A percentile compares a stretch with the other conserved stretches of the same genome.
Evolutionary conservation across 345 rosid species (phyloP).

Genomic region (Anastatica hierochuntica): DNA sequence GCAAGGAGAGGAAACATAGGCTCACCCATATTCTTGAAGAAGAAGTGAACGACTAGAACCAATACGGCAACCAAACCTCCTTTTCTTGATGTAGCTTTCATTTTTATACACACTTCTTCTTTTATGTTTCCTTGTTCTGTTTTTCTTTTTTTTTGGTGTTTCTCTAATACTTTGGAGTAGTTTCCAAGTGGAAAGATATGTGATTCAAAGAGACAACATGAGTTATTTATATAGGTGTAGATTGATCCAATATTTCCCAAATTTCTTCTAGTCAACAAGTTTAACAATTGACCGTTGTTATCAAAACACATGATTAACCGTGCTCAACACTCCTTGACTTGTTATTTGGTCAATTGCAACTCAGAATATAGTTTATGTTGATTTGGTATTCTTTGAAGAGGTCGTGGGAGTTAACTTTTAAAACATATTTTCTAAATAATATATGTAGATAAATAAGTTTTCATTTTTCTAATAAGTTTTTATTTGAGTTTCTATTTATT

Average conservation of each 20-base stretch:
- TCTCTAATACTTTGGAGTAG: neutral
- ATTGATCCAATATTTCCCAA: neutral
- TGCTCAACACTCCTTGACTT: conserved; percentile 14
- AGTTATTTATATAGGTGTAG: conserved; percentile 12
- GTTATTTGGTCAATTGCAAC: neutral
- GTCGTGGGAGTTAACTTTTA: too few species aligned
- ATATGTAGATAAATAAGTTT: too few species aligned
- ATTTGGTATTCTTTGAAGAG: conserved; percentile 8
- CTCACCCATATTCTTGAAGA: conserved; percentile 14
- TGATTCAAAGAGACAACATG: neutral
- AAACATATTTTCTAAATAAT: too few species aligned
- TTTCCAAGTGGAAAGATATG: neutral
- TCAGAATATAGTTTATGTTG: conserved; percentile 14
- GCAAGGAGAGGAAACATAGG: neutral
- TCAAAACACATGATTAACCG: too few species aligned
- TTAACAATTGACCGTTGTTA: neutral
- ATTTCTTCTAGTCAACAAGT: neutral
- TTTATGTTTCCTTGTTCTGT: neutral
- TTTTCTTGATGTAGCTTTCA: conserved; percentile 11
- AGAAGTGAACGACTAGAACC: conserved; percentile 9
- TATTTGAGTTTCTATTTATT: too few species aligned
- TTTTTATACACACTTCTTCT: neutral
- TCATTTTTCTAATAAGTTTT: too few species aligned
- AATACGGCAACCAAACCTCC: conserved; percentile 7
- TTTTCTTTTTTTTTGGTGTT: neutral